These are phyloP conservation scores for Endotrypanum monterogeii DNA, from an alignment of 208 protist species.

Conservation along the genomic window DNA sequence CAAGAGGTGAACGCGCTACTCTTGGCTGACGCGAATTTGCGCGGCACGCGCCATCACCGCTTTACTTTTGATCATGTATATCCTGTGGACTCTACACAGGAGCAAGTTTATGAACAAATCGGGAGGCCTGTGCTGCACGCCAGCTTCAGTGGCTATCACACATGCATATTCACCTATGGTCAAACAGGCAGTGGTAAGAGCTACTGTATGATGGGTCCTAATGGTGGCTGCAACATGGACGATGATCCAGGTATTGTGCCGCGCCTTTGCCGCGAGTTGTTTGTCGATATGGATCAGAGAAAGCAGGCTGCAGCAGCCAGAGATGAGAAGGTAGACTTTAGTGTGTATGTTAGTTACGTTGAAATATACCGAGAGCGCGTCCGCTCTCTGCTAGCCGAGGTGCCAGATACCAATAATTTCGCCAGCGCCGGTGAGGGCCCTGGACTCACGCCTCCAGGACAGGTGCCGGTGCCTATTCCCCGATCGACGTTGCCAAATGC, in stretches of 20 bases:
- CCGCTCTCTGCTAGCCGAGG: constrained; percentile 64
- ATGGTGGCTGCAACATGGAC: constrained; percentile 57
- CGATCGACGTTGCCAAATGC: neutral
- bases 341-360: constrained; percentile 85
- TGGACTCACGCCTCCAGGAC: neutral
- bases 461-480: neutral
- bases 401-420: constrained; percentile 10
- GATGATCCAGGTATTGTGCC: constrained; percentile 83
- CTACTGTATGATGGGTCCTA: constrained; percentile 89
- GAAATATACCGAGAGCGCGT: constrained; percentile 93
- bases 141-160: constrained; percentile 88
- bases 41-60: constrained; percentile 25
- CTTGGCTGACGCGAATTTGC: constrained; percentile 12
- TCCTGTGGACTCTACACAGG: constrained; percentile 53
- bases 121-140: constrained; percentile 84
- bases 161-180: constrained; percentile 93
- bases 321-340: constrained; percentile 50
- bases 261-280: constrained; percentile 72
- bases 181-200: constrained; percentile 91
- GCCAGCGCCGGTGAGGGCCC: neutral
- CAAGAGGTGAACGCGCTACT: constrained; percentile 15
- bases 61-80: constrained; percentile 89
- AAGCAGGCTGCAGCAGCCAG: constrained; percentile 11
- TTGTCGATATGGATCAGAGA: constrained; percentile 44
- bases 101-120: constrained; percentile 87